A percentile compares a stretch with the other conserved stretches of the same genome.
phyloP scores from a whole-genome alignment of 768 basidiomycete species.

The Termitomyces bulborhizus region DNA sequence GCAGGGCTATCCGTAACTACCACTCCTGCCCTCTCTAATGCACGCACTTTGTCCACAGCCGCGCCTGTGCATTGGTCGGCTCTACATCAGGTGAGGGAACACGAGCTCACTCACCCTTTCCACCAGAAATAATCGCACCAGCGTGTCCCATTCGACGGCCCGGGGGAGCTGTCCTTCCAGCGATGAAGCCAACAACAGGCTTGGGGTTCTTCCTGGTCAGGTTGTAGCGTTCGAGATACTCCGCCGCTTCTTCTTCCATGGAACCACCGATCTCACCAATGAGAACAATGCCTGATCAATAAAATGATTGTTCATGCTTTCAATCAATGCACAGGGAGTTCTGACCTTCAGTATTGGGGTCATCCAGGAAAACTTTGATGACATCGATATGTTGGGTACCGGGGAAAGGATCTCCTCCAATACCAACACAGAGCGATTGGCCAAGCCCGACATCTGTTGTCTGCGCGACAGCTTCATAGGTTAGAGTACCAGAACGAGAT shows the following conservation, averaged over 20 bases:
- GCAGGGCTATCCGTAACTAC: slow-evolving; percentile 95
- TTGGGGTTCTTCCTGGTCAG: slow-evolving; percentile 82
- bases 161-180: slow-evolving; percentile 95
- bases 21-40: slow-evolving; percentile 86
- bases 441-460: slow-evolving; percentile 95
- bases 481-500: slow-evolving; percentile 92
- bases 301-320: neutral
- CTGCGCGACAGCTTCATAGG: slow-evolving; percentile 98
- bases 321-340: neutral
- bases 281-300: slow-evolving; percentile 74
- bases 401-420: slow-evolving; percentile 96
- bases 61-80: slow-evolving; percentile 44
- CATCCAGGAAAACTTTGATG: slow-evolving; percentile 92
- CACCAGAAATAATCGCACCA: slow-evolving; percentile 96
- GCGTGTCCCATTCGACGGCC: slow-evolving; percentile 98
- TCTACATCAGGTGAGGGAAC: neutral
- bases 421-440: slow-evolving; percentile 93
- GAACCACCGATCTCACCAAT: slow-evolving; percentile 99
- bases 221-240: slow-evolving; percentile 91
- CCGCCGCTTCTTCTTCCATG: slow-evolving; percentile 99
- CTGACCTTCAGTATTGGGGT: slow-evolving; percentile 87
- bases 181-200: slow-evolving; percentile 97
- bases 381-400: slow-evolving; percentile 95
- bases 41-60: slow-evolving; percentile 89
- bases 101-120: slow-evolving; percentile 64